Evolutionary conservation across 768 basidiomycete species (phyloP).

Genomic region (Dentipellis sp.): DNA sequence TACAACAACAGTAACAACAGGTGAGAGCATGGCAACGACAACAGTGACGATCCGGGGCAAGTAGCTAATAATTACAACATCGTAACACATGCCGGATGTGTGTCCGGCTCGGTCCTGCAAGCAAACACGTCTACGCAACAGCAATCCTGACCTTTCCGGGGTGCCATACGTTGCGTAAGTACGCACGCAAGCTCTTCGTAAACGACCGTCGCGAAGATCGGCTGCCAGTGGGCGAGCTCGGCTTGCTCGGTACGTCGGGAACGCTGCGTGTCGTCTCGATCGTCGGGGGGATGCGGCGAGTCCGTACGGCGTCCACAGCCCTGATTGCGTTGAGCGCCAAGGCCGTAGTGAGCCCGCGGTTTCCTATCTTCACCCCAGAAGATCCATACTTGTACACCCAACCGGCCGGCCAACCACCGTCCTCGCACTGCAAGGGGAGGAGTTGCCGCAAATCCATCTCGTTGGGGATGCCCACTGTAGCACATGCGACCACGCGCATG

Average conservation of each 20-base stretch:
- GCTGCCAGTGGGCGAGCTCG: neutral
- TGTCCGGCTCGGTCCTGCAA: neutral
- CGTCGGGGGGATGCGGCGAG: neutral
- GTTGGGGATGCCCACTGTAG: constrained; percentile 30
- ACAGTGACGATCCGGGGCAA: neutral
- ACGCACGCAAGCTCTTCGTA: constrained; percentile 1
- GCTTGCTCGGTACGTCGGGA: neutral
- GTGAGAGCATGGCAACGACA: neutral
- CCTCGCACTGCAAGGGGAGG: constrained; percentile 38
- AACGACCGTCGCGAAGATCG: neutral
- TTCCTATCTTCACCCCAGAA: constrained; percentile 39
- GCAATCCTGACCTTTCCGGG: neutral
- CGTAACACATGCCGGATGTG: neutral
- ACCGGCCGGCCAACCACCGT: constrained; percentile 46
- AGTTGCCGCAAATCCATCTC: constrained; percentile 36
- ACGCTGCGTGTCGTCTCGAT: neutral
- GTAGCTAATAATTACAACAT: no score
- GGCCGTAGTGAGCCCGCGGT: constrained; percentile 46
- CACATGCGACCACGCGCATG: constrained; percentile 42
- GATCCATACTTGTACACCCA: constrained; percentile 51
- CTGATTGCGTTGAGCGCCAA: constrained; percentile 43
- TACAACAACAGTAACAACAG: neutral
- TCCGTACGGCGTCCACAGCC: constrained; percentile 12
- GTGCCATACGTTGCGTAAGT: neutral
- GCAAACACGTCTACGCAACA: neutral